Evolutionary conservation across 805 yeast species (phyloP), one percentile per base, ranked within the genome.

Genomic region (Zygoascus ofunaensis): DNA sequence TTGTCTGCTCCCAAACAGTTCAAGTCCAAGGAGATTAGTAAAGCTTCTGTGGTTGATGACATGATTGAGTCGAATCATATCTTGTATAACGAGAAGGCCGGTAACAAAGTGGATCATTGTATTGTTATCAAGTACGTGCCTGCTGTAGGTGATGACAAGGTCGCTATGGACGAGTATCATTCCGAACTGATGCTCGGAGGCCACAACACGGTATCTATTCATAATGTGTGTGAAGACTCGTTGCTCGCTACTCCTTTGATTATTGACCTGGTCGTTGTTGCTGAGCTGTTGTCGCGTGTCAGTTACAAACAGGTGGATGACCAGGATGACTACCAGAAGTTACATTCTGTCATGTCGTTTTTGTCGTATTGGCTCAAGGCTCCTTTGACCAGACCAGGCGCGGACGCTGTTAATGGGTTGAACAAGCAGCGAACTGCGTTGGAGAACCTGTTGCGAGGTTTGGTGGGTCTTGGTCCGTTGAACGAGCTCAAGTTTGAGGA

Each of bases 141-240:
- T 45, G 96, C 97, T 5, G 97, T 89, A 40, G 95, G 95, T 33
- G 97, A 89, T 66, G 80, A 92, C 52, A 89, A 89, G 72, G 95
- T 89, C 52, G 97, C 97, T 43, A 90, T 89, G 97, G 97, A 89
- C 66, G 97, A 90, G 70, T 89, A 89, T 70, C 87, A 90, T 71
- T 82, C 94, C 45, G 97, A 89, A 68, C 79, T 89, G 61, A 90
- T 89, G 97, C 75, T 89, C 57, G 97, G 97, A 49, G 97, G 97
- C 37, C 96, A 89, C 70, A 90, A 89, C 71, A 82, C 92, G 62
- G 83, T 89, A 54, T 80, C 94, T 39, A 82, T 90, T 60, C 95
- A 89, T 69, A 89, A 90, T 63, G 95, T 90, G 35, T 89, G 97
- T 67, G 97, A 89, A 68, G 97, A 89, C 65, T 87, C 96, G 2